These are phyloP conservation scores for Daldinia vernicosa DNA, from an alignment of 495 filamentous ascomycete species.

Conservation along the genomic window DNA sequence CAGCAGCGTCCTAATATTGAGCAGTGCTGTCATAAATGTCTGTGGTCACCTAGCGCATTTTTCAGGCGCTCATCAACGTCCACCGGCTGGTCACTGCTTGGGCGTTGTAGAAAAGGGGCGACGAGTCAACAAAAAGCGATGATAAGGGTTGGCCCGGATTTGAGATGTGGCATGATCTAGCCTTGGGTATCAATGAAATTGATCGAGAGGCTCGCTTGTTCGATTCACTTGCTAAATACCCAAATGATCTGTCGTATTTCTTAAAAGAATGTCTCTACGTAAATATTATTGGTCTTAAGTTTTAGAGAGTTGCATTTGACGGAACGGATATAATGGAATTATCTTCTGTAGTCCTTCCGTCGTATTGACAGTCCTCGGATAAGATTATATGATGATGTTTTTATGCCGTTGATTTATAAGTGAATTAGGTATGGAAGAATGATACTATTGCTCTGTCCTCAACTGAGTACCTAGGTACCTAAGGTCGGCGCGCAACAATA, in stretches of 20 bases:
- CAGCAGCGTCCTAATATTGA: neutral
- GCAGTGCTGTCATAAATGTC: neutral
- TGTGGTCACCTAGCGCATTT: neutral
- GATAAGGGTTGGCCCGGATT: neutral
- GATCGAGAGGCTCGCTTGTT: neutral
- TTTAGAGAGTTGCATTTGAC: neutral
- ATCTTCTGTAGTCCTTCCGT: neutral
- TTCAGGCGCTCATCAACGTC: neutral
- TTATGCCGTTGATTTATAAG: no score
- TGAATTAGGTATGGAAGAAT: no score
- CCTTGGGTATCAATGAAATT: neutral
- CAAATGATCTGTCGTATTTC: neutral
- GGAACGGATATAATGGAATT: neutral
- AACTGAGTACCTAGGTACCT: no score
- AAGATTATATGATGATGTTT: no score
- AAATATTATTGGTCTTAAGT: neutral
- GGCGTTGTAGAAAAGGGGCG: neutral
- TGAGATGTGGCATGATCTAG: neutral
- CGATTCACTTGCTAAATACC: neutral
- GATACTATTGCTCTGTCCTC: no score
- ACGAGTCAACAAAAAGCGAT: neutral
- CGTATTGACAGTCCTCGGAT: neutral
- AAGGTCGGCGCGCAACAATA: no score
- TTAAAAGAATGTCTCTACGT: neutral
- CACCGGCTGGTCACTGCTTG: neutral